These are phyloP conservation scores for Stellera chamaejasme DNA, from an alignment of 345 rosid genomes.

Conservation along the genomic window DNA sequence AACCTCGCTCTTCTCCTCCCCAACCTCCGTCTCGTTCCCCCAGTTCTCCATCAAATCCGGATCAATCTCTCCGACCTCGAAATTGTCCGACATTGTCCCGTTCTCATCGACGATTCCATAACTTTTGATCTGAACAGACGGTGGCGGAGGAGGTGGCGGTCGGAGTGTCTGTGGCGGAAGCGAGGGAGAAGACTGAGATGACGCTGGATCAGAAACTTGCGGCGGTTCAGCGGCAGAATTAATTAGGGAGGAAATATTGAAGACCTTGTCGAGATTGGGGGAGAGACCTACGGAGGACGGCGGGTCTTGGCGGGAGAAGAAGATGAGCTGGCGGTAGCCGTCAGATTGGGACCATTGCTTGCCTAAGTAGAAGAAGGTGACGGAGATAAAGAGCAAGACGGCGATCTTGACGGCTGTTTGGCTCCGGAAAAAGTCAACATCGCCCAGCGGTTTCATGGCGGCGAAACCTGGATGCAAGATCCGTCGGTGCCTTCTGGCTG, in stretches of 20 bases:
- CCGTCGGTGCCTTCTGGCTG: not conserved
- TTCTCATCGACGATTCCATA: conserved; percentile 74
- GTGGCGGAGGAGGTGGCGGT: conserved; percentile 32
- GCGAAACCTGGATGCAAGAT: not conserved
- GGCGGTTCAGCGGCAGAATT: conserved; percentile 18
- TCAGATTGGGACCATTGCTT: conserved; percentile 87
- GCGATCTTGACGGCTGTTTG: conserved; percentile 34
- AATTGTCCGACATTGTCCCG: conserved; percentile 77
- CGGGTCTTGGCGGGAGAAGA: conserved; percentile 49
- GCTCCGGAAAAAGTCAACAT: conserved; percentile 31
- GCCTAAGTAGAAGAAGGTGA: conserved; percentile 77
- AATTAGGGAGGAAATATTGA: conserved; percentile 41
- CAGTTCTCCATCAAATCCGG: conserved; percentile 43
- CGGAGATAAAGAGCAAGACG: conserved; percentile 42
- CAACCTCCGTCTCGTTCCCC: conserved; percentile 34
- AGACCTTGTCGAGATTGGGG: conserved; percentile 39
- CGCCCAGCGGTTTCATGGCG: conserved; percentile 41
- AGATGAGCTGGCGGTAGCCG: conserved; percentile 56
- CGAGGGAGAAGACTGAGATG: not conserved
- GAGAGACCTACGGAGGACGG: conserved; percentile 38
- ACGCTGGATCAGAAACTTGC: not conserved
- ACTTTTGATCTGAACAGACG: conserved; percentile 26
- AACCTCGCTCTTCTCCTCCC: conserved; percentile 12
- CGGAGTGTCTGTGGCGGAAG: conserved; percentile 11
- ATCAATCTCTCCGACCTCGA: conserved; percentile 77